Conservation (phyloP, 345 rosid genomes). For the Brassica incana region DNA sequence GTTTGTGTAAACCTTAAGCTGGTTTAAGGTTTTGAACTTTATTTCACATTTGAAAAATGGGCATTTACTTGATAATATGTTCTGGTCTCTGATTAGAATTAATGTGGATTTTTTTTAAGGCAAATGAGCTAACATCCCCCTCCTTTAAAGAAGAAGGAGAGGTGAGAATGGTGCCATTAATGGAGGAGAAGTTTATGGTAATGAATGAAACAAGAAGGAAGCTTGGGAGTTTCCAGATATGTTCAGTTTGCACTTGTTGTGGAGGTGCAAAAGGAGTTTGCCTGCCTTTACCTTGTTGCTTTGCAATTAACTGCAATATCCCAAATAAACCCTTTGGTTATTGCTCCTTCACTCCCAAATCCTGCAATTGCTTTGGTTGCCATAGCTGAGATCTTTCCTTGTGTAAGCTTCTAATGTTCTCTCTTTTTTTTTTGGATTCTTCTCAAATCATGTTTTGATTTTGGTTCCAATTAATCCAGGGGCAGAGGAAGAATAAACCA, state of each 20-base stretch:
- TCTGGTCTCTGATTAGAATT: constrained; percentile 2
- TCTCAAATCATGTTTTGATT: not conserved
- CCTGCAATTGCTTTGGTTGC: constrained; percentile 95
- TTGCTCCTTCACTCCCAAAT: constrained; percentile 94
- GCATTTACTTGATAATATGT: not conserved
- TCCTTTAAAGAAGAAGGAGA: constrained; percentile 34
- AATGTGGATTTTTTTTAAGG: constrained; percentile 44
- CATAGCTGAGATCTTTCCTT: constrained; percentile 50
- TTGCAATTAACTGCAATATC: constrained; percentile 94
- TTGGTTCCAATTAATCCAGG: constrained; percentile 5
- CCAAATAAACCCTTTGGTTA: constrained; percentile 96
- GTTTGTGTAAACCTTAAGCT: not conserved
- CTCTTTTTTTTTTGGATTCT: not conserved
- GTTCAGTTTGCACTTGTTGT: constrained; percentile 95
- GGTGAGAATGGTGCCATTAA: constrained; percentile 51
- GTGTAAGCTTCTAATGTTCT: constrained; percentile 15
- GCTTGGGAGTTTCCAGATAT: constrained; percentile 81
- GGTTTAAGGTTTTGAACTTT: constrained; percentile 15
- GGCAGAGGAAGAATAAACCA: constrained; percentile 7
- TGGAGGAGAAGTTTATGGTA: constrained; percentile 64
- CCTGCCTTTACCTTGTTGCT: constrained; percentile 91
- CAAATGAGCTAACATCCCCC: constrained; percentile 39
- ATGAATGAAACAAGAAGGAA: constrained; percentile 79
- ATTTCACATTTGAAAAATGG: not conserved
- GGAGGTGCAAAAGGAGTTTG: constrained; percentile 83